phyloP scores from a whole-genome alignment of 2,329 filamentous ascomycete genomes.

The Botrytis galanthina region DNA sequence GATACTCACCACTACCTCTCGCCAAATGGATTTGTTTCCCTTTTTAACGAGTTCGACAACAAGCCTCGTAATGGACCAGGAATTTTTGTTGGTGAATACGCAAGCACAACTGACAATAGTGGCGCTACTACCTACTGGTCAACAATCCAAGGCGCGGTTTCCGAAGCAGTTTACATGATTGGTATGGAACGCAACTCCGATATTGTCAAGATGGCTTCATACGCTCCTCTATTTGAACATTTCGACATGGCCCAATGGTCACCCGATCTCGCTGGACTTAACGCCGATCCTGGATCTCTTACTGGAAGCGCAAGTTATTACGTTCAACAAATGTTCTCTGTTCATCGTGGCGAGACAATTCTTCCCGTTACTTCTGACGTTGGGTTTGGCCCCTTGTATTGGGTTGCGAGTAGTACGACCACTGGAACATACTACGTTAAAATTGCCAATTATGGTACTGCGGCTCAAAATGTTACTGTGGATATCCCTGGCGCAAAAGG shows the following conservation, averaged over 20 bases:
- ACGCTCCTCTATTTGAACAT: slow-evolving; percentile 39
- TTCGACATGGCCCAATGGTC: slow-evolving; percentile 35
- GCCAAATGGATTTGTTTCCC: slow-evolving; percentile 15
- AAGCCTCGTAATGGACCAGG: slow-evolving; percentile 1
- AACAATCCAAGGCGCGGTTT: slow-evolving; percentile 21
- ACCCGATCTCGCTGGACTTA: slow-evolving; percentile 27
- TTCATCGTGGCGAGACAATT: slow-evolving; percentile 46
- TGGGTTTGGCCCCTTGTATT: slow-evolving; percentile 46
- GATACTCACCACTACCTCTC: slow-evolving; percentile 25
- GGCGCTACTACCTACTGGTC: slow-evolving; percentile 23
- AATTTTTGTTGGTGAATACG: slow-evolving; percentile 28
- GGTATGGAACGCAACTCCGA: slow-evolving; percentile 28
- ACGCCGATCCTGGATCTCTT: slow-evolving; percentile 22
- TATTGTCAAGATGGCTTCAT: slow-evolving; percentile 25
- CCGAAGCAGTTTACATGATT: slow-evolving; percentile 27
- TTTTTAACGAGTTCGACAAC: slow-evolving; percentile 26
- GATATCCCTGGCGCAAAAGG: slow-evolving; percentile 27
- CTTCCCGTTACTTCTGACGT: slow-evolving; percentile 42
- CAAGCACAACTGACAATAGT: slow-evolving; percentile 21
- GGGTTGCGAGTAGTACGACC: slow-evolving; percentile 44
- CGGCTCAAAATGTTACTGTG: slow-evolving; percentile 35
- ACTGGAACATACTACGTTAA: slow-evolving; percentile 47
- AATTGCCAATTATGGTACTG: slow-evolving; percentile 52
- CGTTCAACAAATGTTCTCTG: slow-evolving; percentile 44
- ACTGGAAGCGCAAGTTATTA: slow-evolving; percentile 22